Conservation (phyloP, 2,329 filamentous ascomycete species). For the Aspergillus pseudoterreus region DNA sequence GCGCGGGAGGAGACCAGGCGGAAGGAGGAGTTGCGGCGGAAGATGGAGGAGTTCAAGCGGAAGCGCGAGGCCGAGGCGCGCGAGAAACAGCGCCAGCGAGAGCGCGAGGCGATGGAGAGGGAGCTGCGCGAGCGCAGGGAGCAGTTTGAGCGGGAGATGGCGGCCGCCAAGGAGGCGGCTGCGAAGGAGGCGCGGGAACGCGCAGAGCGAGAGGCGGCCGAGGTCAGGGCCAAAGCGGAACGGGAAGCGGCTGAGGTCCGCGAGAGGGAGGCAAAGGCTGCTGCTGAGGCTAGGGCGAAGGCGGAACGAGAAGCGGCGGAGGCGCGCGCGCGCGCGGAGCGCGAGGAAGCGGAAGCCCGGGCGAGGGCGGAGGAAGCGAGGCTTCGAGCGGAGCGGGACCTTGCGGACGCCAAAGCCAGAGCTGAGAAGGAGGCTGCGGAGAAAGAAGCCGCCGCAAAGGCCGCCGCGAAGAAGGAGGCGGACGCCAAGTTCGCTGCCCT, state of each 20-base stretch:
- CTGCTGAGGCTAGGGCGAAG: constrained; percentile 19
- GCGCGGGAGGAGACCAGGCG: constrained; percentile 30
- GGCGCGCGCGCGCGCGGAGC: constrained; percentile 18
- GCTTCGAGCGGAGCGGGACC: constrained; percentile 15
- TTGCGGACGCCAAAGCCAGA: constrained; percentile 32
- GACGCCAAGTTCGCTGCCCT: constrained; percentile 36
- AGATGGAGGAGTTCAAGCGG: constrained; percentile 36
- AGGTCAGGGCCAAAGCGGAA: constrained; percentile 30
- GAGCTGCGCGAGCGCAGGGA: constrained; percentile 38
- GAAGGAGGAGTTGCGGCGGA: constrained; percentile 35
- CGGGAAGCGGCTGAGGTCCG: constrained; percentile 26
- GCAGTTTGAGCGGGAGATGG: constrained; percentile 37
- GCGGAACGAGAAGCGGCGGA: constrained; percentile 10
- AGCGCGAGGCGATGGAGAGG: constrained; percentile 39
- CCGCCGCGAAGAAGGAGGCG: constrained; percentile 34
- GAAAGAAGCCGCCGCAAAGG: constrained; percentile 58
- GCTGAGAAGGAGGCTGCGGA: constrained; percentile 51
- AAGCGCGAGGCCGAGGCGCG: constrained; percentile 35
- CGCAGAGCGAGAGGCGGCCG: constrained; percentile 34
- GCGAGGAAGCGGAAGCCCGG: constrained; percentile 22
- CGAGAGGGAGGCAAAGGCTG: constrained; percentile 19
- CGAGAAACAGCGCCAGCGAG: constrained; percentile 36
- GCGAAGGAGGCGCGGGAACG: constrained; percentile 22
- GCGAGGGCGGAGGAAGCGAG: constrained; percentile 7
- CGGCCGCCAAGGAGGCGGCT: constrained; percentile 25